Conservation (phyloP, 1,284 basidiomycete genomes). For the Moesziomyces sp. region DNA sequence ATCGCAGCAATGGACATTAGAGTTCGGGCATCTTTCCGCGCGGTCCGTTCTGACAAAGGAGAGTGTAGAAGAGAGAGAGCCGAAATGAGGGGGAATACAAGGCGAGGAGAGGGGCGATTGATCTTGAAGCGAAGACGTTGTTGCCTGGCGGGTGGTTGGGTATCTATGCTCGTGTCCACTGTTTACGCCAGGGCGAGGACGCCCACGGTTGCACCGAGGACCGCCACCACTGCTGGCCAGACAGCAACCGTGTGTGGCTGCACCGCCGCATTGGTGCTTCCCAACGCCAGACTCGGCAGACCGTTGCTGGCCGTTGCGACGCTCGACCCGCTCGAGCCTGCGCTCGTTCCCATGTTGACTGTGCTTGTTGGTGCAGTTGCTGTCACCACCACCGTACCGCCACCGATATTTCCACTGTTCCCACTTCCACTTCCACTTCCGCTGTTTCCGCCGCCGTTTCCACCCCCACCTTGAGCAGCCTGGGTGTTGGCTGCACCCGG, state of each 20-base stretch:
- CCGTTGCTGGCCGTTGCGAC: constrained; percentile 11
- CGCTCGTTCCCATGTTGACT: neutral
- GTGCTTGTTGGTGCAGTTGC: constrained; percentile 22
- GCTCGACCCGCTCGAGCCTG: neutral
- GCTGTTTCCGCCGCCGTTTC: neutral
- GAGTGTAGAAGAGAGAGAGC: too few species aligned
- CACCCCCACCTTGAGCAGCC: neutral
- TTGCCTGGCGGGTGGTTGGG: too few species aligned
- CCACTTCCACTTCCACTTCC: constrained; percentile 1
- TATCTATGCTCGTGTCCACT: too few species aligned
- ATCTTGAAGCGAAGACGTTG: too few species aligned
- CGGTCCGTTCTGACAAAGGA: too few species aligned
- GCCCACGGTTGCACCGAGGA: too few species aligned
- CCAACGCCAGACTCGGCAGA: constrained; percentile 13
- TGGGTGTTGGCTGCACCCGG: constrained; percentile 7
- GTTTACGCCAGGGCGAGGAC: too few species aligned
- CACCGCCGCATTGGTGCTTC: constrained; percentile 1
- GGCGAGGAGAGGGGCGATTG: too few species aligned
- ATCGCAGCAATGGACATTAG: neutral
- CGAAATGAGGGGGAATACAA: too few species aligned
- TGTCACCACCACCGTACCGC: constrained; percentile 26
- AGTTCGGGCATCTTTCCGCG: too few species aligned
- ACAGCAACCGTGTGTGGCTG: too few species aligned
- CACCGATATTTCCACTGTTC: constrained; percentile 5
- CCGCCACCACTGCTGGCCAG: too few species aligned